Evolutionary conservation across 495 filamentous ascomycete species (phyloP), one percentile per base, ranked within the genome.

Genomic region (Cairneyella variabilis): DNA sequence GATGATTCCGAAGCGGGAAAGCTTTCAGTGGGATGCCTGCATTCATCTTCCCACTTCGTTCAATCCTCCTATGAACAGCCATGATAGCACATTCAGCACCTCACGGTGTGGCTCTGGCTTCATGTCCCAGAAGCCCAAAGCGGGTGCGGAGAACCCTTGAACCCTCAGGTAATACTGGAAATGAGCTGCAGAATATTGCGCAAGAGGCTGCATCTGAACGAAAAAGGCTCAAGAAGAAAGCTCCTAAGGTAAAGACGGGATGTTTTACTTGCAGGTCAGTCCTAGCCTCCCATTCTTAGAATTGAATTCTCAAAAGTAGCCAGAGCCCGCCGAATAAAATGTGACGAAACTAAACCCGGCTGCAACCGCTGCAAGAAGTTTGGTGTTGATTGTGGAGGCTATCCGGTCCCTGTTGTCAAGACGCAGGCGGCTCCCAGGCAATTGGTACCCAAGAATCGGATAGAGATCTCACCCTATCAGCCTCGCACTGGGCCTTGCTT

Each of bases 321-420:
- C 17, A 57, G 58, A 25, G 23, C 26, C 20, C 50, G 76, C n/a
- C 64, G 68, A 45, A 70, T 83, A 48, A 82, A 83, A 62, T 83
- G 79, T 46, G 78, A 80, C 49, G 79, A 83, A 62, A 61, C 55
- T 7, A 71, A 72, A 42, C 79, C 78, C 22, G 66, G 53, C 16
- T 83, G 79, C 55, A 66, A 57, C 10, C 68, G 70, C 36, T 83
- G 79, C 55, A 51, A 70, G 20, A 76, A 66, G 36, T 71, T 74
- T 12, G 71, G 77, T 12, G 67, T 75, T 16, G 54, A 62, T n/a
- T 83, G 79, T 60, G 77, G 72, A 51, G 78, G 77, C 22, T 80
- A 79, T 49, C 14, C 12, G 10, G 4, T 41, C 4, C 38, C 16
- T 21, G 1, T 41, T 3, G 17, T 8, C 6, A 41, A 41, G 38